A percentile compares a stretch with the other conserved stretches of the same genome.
phyloP scores from a whole-genome alignment of 2,329 filamentous ascomycete species.

The Bertia moriformis region DNA sequence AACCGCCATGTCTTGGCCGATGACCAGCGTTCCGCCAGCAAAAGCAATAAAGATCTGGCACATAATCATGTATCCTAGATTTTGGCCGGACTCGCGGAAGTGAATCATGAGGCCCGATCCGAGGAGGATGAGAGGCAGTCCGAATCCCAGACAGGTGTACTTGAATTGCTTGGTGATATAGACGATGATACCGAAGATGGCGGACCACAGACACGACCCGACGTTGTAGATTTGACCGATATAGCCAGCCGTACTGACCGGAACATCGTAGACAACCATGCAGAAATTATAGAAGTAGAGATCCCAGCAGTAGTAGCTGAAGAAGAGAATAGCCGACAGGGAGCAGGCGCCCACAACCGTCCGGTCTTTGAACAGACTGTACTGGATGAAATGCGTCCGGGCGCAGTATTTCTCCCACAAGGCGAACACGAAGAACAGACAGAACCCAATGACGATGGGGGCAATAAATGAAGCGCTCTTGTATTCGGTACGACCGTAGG shows the following conservation, averaged over 20 bases:
- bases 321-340: constrained; percentile 26
- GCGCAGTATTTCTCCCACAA: constrained; percentile 43
- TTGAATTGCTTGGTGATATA: constrained; percentile 30
- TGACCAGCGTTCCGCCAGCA: constrained; percentile 21
- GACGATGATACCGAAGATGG: constrained; percentile 16
- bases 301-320: constrained; percentile 32
- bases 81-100: constrained; percentile 20
- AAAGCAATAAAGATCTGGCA: constrained; percentile 41
- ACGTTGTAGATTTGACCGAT: constrained; percentile 28
- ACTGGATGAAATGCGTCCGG: constrained; percentile 40
- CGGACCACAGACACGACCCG: constrained; percentile 7
- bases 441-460: constrained; percentile 32
- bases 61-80: constrained; percentile 31
- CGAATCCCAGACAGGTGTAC: constrained; percentile 20
- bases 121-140: constrained; percentile 23
- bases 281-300: constrained; percentile 22
- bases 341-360: constrained; percentile 31
- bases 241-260: constrained; percentile 29
- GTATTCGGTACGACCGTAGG: constrained; percentile 21
- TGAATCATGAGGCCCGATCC: constrained; percentile 26
- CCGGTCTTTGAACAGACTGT: constrained; percentile 28
- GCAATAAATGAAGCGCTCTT: constrained; percentile 26
- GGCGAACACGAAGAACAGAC: constrained; percentile 30
- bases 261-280: constrained; percentile 24
- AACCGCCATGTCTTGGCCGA: constrained; percentile 34